Evolutionary conservation across 352 stramenopile genomes (phyloP), one percentile per base, ranked within the genome.

Genomic region (Phytophthora capsici): DNA sequence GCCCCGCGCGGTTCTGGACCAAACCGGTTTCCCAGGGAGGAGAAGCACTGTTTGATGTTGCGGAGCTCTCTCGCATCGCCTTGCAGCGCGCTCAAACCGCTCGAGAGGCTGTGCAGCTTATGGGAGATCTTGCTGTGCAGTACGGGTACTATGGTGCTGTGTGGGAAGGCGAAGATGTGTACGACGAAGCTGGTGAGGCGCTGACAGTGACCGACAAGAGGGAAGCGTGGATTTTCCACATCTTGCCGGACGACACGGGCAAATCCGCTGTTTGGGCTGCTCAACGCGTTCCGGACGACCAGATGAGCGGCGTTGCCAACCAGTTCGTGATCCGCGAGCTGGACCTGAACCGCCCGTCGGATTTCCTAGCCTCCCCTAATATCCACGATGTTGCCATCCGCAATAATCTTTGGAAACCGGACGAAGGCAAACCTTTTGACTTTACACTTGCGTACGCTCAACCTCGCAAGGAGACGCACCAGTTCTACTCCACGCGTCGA

Each of bases 211-310:
- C 82, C 2, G 96, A 99, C 72, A 75, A 86, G 3, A 80, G 81
- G 17, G 93, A 99, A 57, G 91, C 83, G 28, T 99, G 95, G 95
- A 89, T 99, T 47, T 98, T 99, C 71, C 96, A 99, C 71, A 97
- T 99, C 44, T 57, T 98, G 32, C 89, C 94, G 0, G 94, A 99
- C 62, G 91, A 97, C 51, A 98, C 94, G 10, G 91, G 93, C 6
- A 84, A 78, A 40, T 95, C 83, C n/a, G 95, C 94, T 7, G 80
- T 98, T 49, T 99, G 95, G 95, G 95, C 83, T 9, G 96, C 96
- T 13, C 91, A 99, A 80, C 88, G 90, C 28, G 82, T 99, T 1
- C 88, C 88, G 0, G 86, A 97, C 37, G 79, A 92, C 61, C 82
- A 98, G 62, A 79, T 95, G 17, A 80, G 74, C 20, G 87, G 73